Base-by-base conservation (phyloP, 2,329 filamentous ascomycete species). In the Xylariaceae sp. region DNA sequence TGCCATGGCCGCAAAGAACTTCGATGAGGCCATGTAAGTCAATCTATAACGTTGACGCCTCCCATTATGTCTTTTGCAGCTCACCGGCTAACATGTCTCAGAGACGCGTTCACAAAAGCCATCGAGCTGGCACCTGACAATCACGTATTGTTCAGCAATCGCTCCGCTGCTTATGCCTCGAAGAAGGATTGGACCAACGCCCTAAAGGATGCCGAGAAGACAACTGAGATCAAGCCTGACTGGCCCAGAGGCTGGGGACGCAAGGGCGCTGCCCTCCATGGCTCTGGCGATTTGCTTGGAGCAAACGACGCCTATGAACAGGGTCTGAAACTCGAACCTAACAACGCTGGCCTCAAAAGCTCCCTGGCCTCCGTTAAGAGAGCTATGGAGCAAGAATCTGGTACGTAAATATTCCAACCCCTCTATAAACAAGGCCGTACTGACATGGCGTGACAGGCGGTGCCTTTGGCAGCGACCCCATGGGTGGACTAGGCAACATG, bases 141-240 rank as follows among this genome's bases (percentile, higher is more conserved):
- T 74, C 94, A 99, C 74, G 92, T 99, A 64, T 87, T 99, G 55
- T 99, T 92, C 81, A 97, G 91, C 69, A 99, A 99, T 76, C 86
- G 94, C 64, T 97, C 94, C 32, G 94, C 84, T 54, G 84, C 84
- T 45, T 83, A 95, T 69, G 89, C 92, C 44, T 96, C 94, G 51
- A 88, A 96, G 73, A 89, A 86, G 72, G 84, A 97, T 56, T 99
- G 88, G 79, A 78, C 88, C 60, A 81, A 87, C 63, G 94, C 94
- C 26, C 77, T 97, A 30, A 80, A 87, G 60, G 94, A 99, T 79
- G 94, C 94, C 55, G 86, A 86, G 69, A 96, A 96, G 80, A 94
- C 90, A 2, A 95, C 88, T 53, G 84, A 95, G 74, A 78, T 99
- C 72, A 97, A 99, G 80, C 88, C 92, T 9, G 94, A 97, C 78